A percentile compares a stretch with the other conserved stretches of the same genome.
phyloP scores from a whole-genome alignment of 805 yeast species.

The Hagleromyces aurorensis region DNA sequence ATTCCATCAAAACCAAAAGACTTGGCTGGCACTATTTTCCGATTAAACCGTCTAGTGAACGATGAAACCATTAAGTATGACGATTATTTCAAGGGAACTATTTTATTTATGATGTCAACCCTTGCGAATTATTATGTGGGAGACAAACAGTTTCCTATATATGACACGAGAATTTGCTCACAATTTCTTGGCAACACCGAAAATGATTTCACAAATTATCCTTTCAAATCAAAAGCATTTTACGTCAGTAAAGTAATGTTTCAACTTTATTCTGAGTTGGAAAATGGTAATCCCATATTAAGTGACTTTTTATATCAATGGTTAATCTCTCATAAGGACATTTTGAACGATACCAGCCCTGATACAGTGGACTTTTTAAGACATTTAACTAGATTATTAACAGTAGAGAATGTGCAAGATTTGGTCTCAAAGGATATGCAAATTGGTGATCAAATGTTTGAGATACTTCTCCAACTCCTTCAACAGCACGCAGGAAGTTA shows the following conservation, averaged over 20 bases:
- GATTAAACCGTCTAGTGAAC: constrained; percentile 30
- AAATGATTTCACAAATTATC: background rate
- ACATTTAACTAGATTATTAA: too few species aligned
- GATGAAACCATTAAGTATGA: constrained; percentile 20
- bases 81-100: constrained; percentile 16
- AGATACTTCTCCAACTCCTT: too few species aligned
- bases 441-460: too few species aligned
- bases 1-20: constrained; percentile 42
- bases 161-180: constrained; percentile 3
- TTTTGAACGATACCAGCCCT: constrained; percentile 2
- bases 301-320: constrained; percentile 5
- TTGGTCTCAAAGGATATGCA: too few species aligned
- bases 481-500: too few species aligned
- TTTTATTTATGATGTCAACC: constrained; percentile 36
- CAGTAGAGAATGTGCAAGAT: too few species aligned
- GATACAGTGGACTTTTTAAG: constrained; percentile 3
- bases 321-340: constrained; percentile 3
- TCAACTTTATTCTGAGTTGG: constrained; percentile 33
- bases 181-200: constrained; percentile 4
- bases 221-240: constrained; percentile 14
- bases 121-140: constrained; percentile 35
- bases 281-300: constrained; percentile 3
- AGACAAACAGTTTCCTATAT: constrained; percentile 4
- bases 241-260: constrained; percentile 30
- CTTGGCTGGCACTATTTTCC: constrained; percentile 37